Evolutionary conservation across 208 protist genomes (phyloP).

Genomic region (Herpetomonas tarakana): DNA sequence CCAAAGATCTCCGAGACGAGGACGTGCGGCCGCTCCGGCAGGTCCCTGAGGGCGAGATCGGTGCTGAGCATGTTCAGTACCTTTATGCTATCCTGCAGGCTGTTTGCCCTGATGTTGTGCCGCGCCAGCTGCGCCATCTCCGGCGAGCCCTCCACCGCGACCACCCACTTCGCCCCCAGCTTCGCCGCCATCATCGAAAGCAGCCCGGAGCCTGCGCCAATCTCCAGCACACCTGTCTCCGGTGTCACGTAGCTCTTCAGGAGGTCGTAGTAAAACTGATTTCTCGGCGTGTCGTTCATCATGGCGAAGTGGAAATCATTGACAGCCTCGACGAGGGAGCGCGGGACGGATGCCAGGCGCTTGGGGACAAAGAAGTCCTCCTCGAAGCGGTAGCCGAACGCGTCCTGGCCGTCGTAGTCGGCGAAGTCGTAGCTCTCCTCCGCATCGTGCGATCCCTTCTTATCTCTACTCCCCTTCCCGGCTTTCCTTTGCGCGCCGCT

Average conservation of each 20-base stretch:
- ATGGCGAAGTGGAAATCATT: slow-evolving; percentile 95
- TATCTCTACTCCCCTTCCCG: slow-evolving; percentile 2
- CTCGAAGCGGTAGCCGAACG: slow-evolving; percentile 77
- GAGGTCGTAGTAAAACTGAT: slow-evolving; percentile 88
- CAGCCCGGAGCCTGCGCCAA: slow-evolving; percentile 89
- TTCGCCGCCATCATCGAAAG: slow-evolving; percentile 91
- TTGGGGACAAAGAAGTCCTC: slow-evolving; percentile 63
- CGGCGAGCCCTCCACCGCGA: slow-evolving; percentile 86
- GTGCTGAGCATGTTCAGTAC: slow-evolving; percentile 91
- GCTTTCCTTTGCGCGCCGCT: slow-evolving; percentile 5
- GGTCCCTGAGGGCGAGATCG: slow-evolving; percentile 54
- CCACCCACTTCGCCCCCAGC: slow-evolving; percentile 87
- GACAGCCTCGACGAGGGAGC: slow-evolving; percentile 81
- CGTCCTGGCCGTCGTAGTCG: slow-evolving; percentile 15
- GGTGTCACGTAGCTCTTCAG: slow-evolving; percentile 61
- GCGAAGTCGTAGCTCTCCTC: neutral
- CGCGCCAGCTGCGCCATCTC: slow-evolving; percentile 82
- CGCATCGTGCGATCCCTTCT: slow-evolving; percentile 1
- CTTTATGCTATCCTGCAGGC: slow-evolving; percentile 59
- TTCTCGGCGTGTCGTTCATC: slow-evolving; percentile 91
- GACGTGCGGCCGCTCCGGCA: slow-evolving; percentile 71
- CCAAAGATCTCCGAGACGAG: slow-evolving; percentile 93
- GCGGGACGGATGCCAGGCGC: slow-evolving; percentile 55
- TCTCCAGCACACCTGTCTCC: slow-evolving; percentile 88
- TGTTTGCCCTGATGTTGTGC: slow-evolving; percentile 75